Evolutionary conservation across 78 protist genomes (phyloP), one percentile per base, ranked within the genome.

Genomic region (Paratrimastix pyriformis): DNA sequence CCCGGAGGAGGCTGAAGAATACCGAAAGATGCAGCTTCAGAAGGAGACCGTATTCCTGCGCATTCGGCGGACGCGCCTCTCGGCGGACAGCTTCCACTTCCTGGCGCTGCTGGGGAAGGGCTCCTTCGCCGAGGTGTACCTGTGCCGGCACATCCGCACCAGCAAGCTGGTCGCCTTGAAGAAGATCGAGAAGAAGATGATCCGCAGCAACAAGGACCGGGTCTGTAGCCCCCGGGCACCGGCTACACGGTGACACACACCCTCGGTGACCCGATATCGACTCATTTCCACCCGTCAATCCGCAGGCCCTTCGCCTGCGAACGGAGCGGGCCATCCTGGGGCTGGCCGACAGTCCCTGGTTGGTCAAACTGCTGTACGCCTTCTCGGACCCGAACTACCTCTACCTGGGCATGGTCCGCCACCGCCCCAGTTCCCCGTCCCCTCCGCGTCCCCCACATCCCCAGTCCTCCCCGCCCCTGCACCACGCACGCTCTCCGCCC

Each of bases 241-340:
- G n/a, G n/a, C n/a, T n/a, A n/a, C n/a, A n/a, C n/a, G n/a, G n/a
- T n/a, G n/a, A n/a, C n/a, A n/a, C n/a, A n/a, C n/a, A n/a, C n/a
- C n/a, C n/a, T n/a, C n/a, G n/a, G n/a, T n/a, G n/a, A n/a, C n/a
- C n/a, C n/a, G n/a, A n/a, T n/a, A n/a, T n/a, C n/a, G n/a, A n/a
- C n/a, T n/a, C n/a, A 11, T n/a, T 15, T 11, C 15, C 11, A 26
- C 13, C 29, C 29, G 18, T 29, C 13, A 26, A 11, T n/a, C 39
- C 15, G 24, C 15, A 46, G 8, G 15, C 74, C 7, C 30, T 40
- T 62, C 32, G 80, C 18, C 15, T 76, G 8, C 42, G 73, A 33
- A 76, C 72, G 15, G 80, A 76, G 30, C 35, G 80, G 2, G 37
- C 72, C 6, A 59, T 76, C 26, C 7, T 59, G 29, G 11, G 65